These are phyloP conservation scores for Rubia peregrina DNA, from an alignment of 305 asterid species.

Conservation along the genomic window DNA sequence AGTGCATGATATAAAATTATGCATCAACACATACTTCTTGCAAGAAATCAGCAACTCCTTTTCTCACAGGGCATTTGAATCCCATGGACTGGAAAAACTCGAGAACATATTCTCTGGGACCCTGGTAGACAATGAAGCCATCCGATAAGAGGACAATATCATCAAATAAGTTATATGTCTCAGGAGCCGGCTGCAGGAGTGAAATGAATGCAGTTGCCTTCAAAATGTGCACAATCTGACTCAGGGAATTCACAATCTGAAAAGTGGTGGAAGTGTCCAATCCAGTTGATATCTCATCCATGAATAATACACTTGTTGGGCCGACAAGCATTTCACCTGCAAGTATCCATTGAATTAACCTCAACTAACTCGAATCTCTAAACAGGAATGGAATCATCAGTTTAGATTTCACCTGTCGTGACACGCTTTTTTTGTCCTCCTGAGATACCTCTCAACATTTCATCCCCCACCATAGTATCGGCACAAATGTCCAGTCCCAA, in stretches of 20 bases:
- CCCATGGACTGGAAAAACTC: constrained; percentile 80
- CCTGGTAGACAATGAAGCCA: constrained; percentile 75
- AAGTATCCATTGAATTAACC: neutral
- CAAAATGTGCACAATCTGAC: constrained; percentile 68
- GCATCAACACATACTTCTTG: constrained; percentile 51
- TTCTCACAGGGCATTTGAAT: constrained; percentile 79
- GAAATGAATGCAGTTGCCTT: constrained; percentile 79
- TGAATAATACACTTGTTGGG: constrained; percentile 76
- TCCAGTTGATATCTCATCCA: constrained; percentile 97
- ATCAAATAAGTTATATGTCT: constrained; percentile 69
- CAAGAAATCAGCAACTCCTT: constrained; percentile 86
- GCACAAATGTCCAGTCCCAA: constrained; percentile 94
- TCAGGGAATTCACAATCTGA: constrained; percentile 73
- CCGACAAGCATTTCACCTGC: constrained; percentile 94
- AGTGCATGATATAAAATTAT: neutral
- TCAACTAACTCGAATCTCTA: neutral
- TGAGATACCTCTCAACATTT: constrained; percentile 85
- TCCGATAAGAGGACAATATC: constrained; percentile 77
- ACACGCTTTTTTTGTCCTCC: constrained; percentile 92
- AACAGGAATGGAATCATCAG: neutral
- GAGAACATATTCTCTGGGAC: constrained; percentile 61
- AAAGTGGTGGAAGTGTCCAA: constrained; percentile 85
- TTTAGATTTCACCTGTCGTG: constrained; percentile 49
- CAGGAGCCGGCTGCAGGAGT: constrained; percentile 93
- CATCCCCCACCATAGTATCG: constrained; percentile 88